A percentile compares a stretch with the other conserved stretches of the same genome.
Evolutionary conservation across 441 rosid species (phyloP).

Genomic region (Jatropha podagrica): DNA sequence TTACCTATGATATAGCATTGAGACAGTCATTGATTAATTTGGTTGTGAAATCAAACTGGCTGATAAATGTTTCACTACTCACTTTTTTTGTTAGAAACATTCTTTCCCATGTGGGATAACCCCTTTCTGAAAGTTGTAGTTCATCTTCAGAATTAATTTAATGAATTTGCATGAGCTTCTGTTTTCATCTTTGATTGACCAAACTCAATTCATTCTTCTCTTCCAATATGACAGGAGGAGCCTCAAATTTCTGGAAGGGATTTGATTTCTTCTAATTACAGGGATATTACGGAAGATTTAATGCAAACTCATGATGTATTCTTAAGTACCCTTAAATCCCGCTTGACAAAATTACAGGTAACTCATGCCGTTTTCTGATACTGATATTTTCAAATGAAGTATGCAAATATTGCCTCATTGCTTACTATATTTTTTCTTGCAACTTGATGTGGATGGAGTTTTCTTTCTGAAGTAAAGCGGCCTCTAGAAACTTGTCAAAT

Average conservation of each 20-base stretch:
- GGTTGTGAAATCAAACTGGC: slow-evolving; percentile 7
- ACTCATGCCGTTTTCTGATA: slow-evolving; percentile 16
- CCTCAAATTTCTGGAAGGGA: slow-evolving; percentile 61
- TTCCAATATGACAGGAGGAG: slow-evolving; percentile 55
- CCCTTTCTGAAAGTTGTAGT: not conserved
- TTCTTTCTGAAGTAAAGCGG: not conserved
- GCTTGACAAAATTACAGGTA: slow-evolving; percentile 92
- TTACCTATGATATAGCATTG: not conserved
- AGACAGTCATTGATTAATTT: not conserved
- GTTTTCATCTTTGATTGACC: slow-evolving; percentile 7
- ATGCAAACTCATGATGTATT: slow-evolving; percentile 71
- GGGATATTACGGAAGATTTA: slow-evolving; percentile 57
- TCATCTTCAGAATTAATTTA: not conserved
- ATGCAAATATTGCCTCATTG: not conserved
- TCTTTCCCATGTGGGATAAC: not conserved
- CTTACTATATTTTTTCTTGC: not conserved
- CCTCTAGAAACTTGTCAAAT: not conserved
- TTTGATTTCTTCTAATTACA: slow-evolving; percentile 29
- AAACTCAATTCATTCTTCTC: slow-evolving; percentile 12
- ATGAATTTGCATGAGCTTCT: not conserved
- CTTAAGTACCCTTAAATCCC: slow-evolving; percentile 68
- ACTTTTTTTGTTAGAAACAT: not conserved
- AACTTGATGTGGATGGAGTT: not conserved
- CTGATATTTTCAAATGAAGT: slow-evolving; percentile 1
- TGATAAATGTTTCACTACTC: not conserved